phyloP scores from a whole-genome alignment of 441 rosid genomes.

The Jatropha podagrica region DNA sequence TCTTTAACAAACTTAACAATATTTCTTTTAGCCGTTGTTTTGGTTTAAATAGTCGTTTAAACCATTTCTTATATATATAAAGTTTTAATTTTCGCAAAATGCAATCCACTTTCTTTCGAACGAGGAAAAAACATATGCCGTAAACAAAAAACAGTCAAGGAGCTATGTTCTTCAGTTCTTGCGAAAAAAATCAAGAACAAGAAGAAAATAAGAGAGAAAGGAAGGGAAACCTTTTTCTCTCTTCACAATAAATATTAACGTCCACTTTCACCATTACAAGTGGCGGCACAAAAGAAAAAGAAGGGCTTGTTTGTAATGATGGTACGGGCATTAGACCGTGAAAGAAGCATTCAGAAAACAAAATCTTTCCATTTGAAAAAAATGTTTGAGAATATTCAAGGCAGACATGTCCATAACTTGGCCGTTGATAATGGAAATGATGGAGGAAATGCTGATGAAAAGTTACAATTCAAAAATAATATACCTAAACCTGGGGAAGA shows the following conservation, averaged over 20 bases:
- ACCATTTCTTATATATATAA: not conserved
- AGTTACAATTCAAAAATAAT: slow-evolving; percentile 8
- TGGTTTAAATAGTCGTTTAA: not conserved
- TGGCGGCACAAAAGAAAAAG: not conserved
- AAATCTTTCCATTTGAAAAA: slow-evolving; percentile 40
- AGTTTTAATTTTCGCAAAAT: slow-evolving; percentile 11
- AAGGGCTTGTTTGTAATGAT: slow-evolving; percentile 25
- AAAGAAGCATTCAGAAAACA: slow-evolving; percentile 36
- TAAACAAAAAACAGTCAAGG: not conserved
- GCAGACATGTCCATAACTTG: slow-evolving; percentile 26
- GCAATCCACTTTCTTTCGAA: slow-evolving; percentile 26
- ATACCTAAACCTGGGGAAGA: slow-evolving; percentile 21
- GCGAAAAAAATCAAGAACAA: not conserved
- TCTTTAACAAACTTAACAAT: slow-evolving; percentile 12
- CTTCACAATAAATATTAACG: not conserved
- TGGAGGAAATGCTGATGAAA: slow-evolving; percentile 3
- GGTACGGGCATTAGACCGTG: slow-evolving; percentile 57
- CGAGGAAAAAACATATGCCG: not conserved
- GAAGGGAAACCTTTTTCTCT: slow-evolving; percentile 10
- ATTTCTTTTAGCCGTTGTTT: not conserved
- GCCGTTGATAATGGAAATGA: slow-evolving; percentile 31
- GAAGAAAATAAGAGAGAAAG: not conserved
- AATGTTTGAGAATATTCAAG: slow-evolving; percentile 42
- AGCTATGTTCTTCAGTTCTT: not conserved
- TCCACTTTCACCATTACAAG: slow-evolving; percentile 20